phyloP scores from a whole-genome alignment of 352 stramenopile genomes.

The Globisporangium recalcitrans region DNA sequence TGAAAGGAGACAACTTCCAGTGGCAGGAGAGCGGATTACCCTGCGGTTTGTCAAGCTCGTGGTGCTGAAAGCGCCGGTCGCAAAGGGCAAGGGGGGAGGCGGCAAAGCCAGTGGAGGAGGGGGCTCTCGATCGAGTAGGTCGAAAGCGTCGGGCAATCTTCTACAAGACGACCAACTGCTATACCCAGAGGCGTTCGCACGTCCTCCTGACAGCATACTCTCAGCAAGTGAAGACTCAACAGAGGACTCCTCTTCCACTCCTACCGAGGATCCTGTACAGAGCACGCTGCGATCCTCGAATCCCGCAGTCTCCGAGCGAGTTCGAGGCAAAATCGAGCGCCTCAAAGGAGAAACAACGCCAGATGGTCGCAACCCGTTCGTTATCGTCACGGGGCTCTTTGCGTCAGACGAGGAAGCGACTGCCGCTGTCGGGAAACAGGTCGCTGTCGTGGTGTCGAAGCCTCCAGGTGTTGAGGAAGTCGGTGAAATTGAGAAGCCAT shows the following conservation, averaged over 20 bases:
- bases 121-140: neutral
- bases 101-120: neutral
- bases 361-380: constrained; percentile 58
- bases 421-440: constrained; percentile 19
- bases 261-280: neutral
- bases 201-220: neutral
- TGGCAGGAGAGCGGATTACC: constrained; percentile 37
- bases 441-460: constrained; percentile 24
- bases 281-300: neutral
- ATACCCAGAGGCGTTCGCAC: constrained; percentile 41
- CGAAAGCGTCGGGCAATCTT: constrained; percentile 18
- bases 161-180: constrained; percentile 39
- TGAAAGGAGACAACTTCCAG: constrained; percentile 10
- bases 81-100: constrained; percentile 16
- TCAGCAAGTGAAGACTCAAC: neutral
- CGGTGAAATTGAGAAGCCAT: constrained; percentile 60
- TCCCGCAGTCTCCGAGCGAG: neutral
- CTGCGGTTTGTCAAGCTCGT: constrained; percentile 59
- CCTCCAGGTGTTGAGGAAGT: constrained; percentile 16
- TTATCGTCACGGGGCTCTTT: constrained; percentile 58
- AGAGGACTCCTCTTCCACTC: neutral
- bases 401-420: constrained; percentile 34
- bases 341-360: constrained; percentile 64
- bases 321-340: constrained; percentile 40
- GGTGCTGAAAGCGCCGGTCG: constrained; percentile 32